Base-by-base conservation (phyloP, 805 yeast genomes). In the Metschnikowia koreensis region DNA sequence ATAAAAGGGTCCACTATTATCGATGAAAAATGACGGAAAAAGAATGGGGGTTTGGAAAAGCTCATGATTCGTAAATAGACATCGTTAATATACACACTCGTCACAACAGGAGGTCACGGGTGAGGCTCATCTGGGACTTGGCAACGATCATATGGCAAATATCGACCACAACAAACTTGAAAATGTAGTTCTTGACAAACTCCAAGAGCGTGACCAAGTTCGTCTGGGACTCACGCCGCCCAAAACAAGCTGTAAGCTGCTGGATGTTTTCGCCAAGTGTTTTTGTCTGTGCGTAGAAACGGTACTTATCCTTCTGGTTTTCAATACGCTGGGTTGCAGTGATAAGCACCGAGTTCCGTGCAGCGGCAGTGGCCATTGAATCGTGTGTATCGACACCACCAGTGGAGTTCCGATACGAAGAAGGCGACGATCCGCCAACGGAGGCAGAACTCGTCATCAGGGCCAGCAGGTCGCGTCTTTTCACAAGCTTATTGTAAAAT, bases 141-240 rank as follows among this genome's bases (percentile, higher is more conserved):
- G 62, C 65, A 28, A 66, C 50, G 34, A 71, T 57, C 76, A 74
- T 71, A 29, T 65, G 69, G 31, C 65, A 60, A 3, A 67, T 55
- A 56, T 74, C 79, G 17, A 73, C 63, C 29, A 72, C 62, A 17
- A 74, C 65, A 49, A 74, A 69, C 55, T 66, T 68, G 55, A 74
- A 64, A 9, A 73, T 60, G 48, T 55, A 58, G 52, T 65, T 60
- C 48, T 70, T 68, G 46, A 74, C 59, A 49, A 74, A 74, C 37
- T 71, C 75, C 56, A 74, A 55, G 38, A 72, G 62, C 52, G 62
- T 63, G 31, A 61, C 51, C 38, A 67, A 49, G 45, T 63, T 64
- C 3, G 57, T 51, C 45, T 55, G 53, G 2, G 52, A 41, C 13
- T 54, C 61, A 10, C 53, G 50, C 17, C 52, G 48, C 12, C 55